Evolutionary conservation across 2,329 filamentous ascomycete species (phyloP).

Genomic region (Beauveria scarabaeidicola): DNA sequence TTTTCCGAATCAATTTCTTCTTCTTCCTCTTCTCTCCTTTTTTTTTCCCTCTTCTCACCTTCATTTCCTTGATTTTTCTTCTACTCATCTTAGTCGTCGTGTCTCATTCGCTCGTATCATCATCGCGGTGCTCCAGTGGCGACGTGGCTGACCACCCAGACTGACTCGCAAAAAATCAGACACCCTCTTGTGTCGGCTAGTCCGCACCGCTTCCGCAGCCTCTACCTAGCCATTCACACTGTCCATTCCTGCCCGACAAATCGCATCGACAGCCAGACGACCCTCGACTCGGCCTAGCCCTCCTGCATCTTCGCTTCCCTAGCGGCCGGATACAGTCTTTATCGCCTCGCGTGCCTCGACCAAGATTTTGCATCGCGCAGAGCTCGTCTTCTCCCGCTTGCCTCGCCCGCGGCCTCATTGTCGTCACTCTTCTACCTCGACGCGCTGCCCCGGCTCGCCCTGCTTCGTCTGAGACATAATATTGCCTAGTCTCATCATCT

Average conservation of each 20-base stretch:
- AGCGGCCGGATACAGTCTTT: constrained; percentile 4
- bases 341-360: constrained; percentile 1
- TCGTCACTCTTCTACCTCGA: not conserved
- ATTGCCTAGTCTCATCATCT: constrained; percentile 8
- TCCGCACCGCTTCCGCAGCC: constrained; percentile 3
- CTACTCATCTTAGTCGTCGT: not conserved
- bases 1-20: not conserved
- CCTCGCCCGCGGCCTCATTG: not conserved
- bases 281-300: not conserved
- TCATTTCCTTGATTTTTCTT: not conserved
- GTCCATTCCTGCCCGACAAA: constrained; percentile 6
- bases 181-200: constrained; percentile 6
- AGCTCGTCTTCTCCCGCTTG: not conserved
- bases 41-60: not conserved
- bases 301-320: constrained; percentile 6
- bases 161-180: constrained; percentile 11
- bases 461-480: constrained; percentile 7
- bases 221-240: not conserved
- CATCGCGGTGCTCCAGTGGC: not conserved
- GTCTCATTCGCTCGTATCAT: constrained; percentile 1
- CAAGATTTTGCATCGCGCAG: not conserved
- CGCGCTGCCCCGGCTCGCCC: not conserved
- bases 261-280: constrained; percentile 1
- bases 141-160: constrained; percentile 10
- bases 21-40: not conserved